phyloP scores from a whole-genome alignment of 305 asterid species.

The Fraxinus baroniana region DNA sequence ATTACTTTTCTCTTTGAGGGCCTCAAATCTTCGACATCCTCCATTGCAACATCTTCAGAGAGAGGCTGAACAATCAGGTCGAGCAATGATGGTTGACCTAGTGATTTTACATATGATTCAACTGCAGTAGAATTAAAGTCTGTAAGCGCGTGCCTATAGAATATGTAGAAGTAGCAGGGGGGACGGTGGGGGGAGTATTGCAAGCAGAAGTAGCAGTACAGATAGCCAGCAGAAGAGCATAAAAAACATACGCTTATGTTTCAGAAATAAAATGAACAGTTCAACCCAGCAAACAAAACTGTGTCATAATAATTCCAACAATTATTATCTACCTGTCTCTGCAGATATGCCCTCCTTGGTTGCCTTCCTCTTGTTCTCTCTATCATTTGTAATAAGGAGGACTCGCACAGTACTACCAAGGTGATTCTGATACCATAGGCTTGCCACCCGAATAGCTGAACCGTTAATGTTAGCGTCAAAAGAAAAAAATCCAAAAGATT shows the following conservation, averaged over 20 bases:
- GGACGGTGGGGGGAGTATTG: not conserved
- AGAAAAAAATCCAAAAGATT: slow-evolving; percentile 13
- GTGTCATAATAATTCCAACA: not conserved
- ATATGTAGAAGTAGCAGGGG: not conserved
- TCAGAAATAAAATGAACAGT: not conserved
- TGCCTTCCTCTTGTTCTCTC: slow-evolving; percentile 89
- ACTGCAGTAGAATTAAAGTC: slow-evolving; percentile 50
- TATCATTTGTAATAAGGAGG: slow-evolving; percentile 83
- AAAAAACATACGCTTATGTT: slow-evolving; percentile 13
- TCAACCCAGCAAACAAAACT: not conserved
- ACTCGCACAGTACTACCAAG: slow-evolving; percentile 60
- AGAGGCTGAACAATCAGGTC: slow-evolving; percentile 89
- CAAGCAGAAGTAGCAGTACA: slow-evolving; percentile 10
- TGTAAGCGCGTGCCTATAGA: slow-evolving; percentile 12
- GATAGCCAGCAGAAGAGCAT: slow-evolving; percentile 10
- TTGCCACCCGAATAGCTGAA: slow-evolving; percentile 91
- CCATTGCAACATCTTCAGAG: slow-evolving; percentile 73
- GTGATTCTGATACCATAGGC: slow-evolving; percentile 95
- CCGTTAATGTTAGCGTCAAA: slow-evolving; percentile 27
- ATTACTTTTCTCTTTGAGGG: slow-evolving; percentile 88
- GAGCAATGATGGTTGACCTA: slow-evolving; percentile 81
- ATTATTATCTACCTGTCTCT: slow-evolving; percentile 65
- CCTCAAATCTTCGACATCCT: slow-evolving; percentile 80
- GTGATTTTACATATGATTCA: slow-evolving; percentile 85
- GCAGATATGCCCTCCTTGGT: slow-evolving; percentile 75